Evolutionary conservation across 1,284 basidiomycete genomes (phyloP).

Genomic region (Cryptococcus sp.): DNA sequence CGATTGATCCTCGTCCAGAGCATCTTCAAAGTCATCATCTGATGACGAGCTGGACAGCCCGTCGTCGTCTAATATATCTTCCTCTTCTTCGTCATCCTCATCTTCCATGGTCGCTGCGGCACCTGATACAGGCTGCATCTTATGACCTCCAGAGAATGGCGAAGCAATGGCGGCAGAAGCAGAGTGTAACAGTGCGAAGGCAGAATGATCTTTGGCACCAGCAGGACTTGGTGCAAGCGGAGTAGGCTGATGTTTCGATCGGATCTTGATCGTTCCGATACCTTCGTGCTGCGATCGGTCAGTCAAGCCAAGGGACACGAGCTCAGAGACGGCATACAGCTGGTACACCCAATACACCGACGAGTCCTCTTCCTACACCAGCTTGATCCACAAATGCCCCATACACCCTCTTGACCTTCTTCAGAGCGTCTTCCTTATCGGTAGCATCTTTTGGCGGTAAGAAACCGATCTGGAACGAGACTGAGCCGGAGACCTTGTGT

Average conservation of each 20-base stretch:
- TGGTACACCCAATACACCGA: slow-evolving; percentile 57
- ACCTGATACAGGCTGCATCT: slow-evolving; percentile 12
- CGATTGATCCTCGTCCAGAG: slow-evolving; percentile 31
- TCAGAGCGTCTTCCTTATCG: slow-evolving; percentile 21
- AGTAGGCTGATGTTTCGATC: slow-evolving; percentile 4
- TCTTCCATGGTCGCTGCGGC: slow-evolving; percentile 6
- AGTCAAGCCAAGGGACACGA: neutral
- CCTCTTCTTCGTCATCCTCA: slow-evolving; percentile 47
- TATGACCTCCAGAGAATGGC: slow-evolving; percentile 17
- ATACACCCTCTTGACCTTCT: slow-evolving; percentile 52
- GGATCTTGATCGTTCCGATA: slow-evolving; percentile 66
- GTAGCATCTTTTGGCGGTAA: slow-evolving; percentile 49
- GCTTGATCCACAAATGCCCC: slow-evolving; percentile 62
- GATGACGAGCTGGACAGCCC: slow-evolving; percentile 63
- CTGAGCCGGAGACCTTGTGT: slow-evolving; percentile 55
- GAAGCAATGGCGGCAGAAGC: slow-evolving; percentile 20
- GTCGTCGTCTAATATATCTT: slow-evolving; percentile 59
- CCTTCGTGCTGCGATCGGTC: slow-evolving; percentile 65
- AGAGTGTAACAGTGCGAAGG: slow-evolving; percentile 11
- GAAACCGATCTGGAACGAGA: slow-evolving; percentile 74
- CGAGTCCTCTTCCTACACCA: slow-evolving; percentile 50
- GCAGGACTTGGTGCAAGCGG: neutral
- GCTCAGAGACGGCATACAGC: slow-evolving; percentile 57
- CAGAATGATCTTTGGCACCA: neutral
- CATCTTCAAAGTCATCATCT: slow-evolving; percentile 50